These are phyloP conservation scores for Sphagnum tenellum DNA, from an alignment of 225 moss, liverwort and hornwort species.

Conservation along the genomic window DNA sequence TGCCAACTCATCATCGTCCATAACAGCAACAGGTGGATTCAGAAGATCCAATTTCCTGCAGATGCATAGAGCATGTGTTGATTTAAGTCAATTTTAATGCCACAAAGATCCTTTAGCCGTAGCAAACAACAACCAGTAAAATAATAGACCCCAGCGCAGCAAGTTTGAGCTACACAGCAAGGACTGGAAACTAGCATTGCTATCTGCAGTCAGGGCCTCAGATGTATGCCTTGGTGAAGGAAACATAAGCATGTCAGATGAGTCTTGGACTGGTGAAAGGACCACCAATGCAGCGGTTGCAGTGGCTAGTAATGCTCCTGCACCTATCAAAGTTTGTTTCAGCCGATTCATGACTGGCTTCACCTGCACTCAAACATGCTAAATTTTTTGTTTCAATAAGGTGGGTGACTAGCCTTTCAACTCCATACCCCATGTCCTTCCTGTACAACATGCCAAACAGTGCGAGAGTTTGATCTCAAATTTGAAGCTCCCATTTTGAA, in stretches of 20 bases:
- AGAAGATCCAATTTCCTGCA: slow-evolving; percentile 45
- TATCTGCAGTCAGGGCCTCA: slow-evolving; percentile 22
- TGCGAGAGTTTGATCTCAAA: no score
- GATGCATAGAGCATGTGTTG: no score
- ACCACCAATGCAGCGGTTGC: slow-evolving; percentile 37
- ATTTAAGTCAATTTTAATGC: no score
- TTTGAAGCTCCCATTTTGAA: no score
- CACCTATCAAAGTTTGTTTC: slow-evolving; percentile 54
- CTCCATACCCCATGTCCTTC: no score
- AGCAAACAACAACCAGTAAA: no score
- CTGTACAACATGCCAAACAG: no score
- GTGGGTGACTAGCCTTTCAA: no score
- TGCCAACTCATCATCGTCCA: slow-evolving; percentile 51
- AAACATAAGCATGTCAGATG: slow-evolving; percentile 20
- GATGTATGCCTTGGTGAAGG: slow-evolving; percentile 30
- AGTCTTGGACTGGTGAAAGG: slow-evolving; percentile 33
- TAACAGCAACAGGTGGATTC: slow-evolving; percentile 52
- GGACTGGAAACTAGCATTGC: slow-evolving; percentile 21
- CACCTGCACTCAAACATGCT: slow-evolving; percentile 24
- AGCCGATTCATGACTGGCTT: slow-evolving; percentile 60
- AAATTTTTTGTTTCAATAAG: no score
- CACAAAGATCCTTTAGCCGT: no score
- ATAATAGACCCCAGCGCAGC: no score
- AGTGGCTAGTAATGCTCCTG: slow-evolving; percentile 41
- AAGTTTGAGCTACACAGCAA: no score